Base-by-base conservation (phyloP, 495 filamentous ascomycete genomes). In the Daldinia decipiens region DNA sequence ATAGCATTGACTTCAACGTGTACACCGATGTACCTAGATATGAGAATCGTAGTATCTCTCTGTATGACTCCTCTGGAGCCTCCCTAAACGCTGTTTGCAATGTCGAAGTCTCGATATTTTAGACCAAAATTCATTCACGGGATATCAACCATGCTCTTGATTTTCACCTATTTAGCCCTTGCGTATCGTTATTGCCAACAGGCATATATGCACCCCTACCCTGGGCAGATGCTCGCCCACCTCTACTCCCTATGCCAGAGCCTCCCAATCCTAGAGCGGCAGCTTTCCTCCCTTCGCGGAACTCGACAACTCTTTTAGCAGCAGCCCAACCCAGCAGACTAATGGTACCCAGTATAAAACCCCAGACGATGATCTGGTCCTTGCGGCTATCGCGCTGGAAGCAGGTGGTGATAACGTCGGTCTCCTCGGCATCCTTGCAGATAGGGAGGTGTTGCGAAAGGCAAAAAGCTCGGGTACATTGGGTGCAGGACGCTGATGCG, bases 391-490 rank as follows among this genome's bases (percentile, higher is more conserved):
- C 95, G 67, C 95, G 86, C 79, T 97, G 94, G 80, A 98, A 98
- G 79, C 95, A 99, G 24, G 88, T 92, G 15, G 95, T 93, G 43
- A 92, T 86, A 1, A 98, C 89, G 82, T 97, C 93, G 59, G 91
- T 91, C 77, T 96, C 90, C 75, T 89, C 89, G n/a, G 90, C 91
- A 47, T 85, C 88, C 73, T 93, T 91, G 80, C 95, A 98, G 62
- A 92, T 94, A 11, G 93, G 92, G 29, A 97, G 81, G 67, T 92
- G 88, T 62, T 97, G 94, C 55, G 86, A 84, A 19, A 97, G 83
- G 77, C 95, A 99, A 80, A 96, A 98, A 74, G 91, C 89, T 68
- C 92, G 90, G 76, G 93, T 98, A 81, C 95, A 99, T 74, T 95
- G 91, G 45, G 86, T 88, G 81, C 95, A 99, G 13, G 80, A 77